Evolutionary conservation across 2,329 filamentous ascomycete genomes (phyloP), one percentile per base, ranked within the genome.

Genomic region (Neonectria ditissima): DNA sequence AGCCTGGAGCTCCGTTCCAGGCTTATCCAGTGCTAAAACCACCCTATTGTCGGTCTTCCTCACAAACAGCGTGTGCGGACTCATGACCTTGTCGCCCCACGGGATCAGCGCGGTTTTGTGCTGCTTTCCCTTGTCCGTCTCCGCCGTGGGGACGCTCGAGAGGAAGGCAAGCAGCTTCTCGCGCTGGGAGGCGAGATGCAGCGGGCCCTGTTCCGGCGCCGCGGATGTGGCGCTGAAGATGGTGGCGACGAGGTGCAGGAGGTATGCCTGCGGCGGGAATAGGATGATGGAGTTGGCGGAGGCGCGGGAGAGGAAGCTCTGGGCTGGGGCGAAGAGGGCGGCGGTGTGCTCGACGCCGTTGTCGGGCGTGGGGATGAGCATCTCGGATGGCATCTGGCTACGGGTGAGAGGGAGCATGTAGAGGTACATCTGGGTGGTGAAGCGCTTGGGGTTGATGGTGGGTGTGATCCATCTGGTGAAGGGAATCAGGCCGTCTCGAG

Each of bases 401-500:
- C 66, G 68, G 55, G 72, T 72, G 1, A 77, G 79, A 0, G 94
- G 94, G 3, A 97, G 84, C 78, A 97, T 90, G 79, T 97, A 97
- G 11, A 98, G 78, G 79, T 98, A 99, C 95, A 98, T 98, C 76
- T 97, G 94, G 1, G 95, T 97, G 0, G 92, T 93, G 80, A 97
- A 99, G 48, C 96, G 87, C 71, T 90, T 93, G 0, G 89, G 86
- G 1, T 91, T 81, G 65, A 87, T 88, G 0, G 83, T 79, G 0
- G 95, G 95, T 2, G 96, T 98, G 59, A 98, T 85, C 96, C 96
- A 98, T 57, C 93, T 88, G 0, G 94, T 97, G 75, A 97, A 97
- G 0, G 94, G 93, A 8, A 92, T 81, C 3, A 97, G 81, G 39
- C 84, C 82, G 2, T 90, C 90, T 87, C 47, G 59, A 13, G 37